A percentile compares a stretch with the other conserved stretches of the same genome.
phyloP scores from a whole-genome alignment of 2,329 filamentous ascomycete genomes.

The Neofusicoccum parvum region DNA sequence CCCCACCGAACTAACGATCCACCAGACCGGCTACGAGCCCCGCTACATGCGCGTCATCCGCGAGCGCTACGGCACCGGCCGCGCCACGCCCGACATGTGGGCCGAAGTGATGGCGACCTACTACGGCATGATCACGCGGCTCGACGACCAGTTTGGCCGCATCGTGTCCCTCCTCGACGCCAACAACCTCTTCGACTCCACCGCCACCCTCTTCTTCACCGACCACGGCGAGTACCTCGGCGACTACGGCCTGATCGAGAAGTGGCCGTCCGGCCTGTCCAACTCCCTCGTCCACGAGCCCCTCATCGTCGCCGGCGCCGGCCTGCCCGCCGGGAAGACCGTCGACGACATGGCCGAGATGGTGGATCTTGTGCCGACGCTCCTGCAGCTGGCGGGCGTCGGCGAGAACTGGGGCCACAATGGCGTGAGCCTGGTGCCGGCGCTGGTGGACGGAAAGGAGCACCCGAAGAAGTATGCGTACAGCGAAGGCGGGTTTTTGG shows the following conservation, averaged over 20 bases:
- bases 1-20: not conserved
- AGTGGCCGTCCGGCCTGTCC: constrained; percentile 43
- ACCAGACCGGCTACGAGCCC: constrained; percentile 47
- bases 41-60: constrained; percentile 46
- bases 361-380: constrained; percentile 50
- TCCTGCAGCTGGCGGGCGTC: constrained; percentile 44
- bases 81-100: constrained; percentile 48
- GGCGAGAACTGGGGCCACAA: constrained; percentile 46
- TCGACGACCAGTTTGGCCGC: constrained; percentile 51
- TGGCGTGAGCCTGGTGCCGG: constrained; percentile 38
- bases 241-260: constrained; percentile 52
- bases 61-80: constrained; percentile 41
- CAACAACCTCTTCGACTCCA: constrained; percentile 40
- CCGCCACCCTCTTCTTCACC: constrained; percentile 49
- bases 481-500: constrained; percentile 50
- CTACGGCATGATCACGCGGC: constrained; percentile 50
- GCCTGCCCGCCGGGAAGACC: constrained; percentile 39
- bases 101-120: constrained; percentile 49
- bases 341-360: constrained; percentile 46
- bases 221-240: constrained; percentile 53
- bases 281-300: constrained; percentile 49
- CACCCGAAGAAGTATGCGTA: constrained; percentile 45
- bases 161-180: constrained; percentile 40
- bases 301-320: constrained; percentile 47
- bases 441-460: constrained; percentile 15